phyloP scores from a whole-genome alignment of 208 protist species.

The Blastocrithidia nonstop region DNA sequence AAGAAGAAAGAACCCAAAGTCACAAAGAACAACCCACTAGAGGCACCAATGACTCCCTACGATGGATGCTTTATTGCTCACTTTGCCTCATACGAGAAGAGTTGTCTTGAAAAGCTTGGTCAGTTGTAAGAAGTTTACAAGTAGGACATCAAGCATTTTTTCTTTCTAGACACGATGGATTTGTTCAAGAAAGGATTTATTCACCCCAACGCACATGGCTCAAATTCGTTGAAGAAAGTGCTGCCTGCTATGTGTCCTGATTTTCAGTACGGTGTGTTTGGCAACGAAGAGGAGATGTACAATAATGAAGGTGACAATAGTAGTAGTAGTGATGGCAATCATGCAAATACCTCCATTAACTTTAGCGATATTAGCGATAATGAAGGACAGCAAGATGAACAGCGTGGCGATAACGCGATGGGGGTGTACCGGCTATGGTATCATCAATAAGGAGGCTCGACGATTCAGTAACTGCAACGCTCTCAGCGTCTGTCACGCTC shows the following conservation, averaged over 20 bases:
- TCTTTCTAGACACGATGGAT: conserved; percentile 79
- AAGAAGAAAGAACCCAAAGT: conserved; percentile 18
- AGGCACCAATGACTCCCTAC: conserved; percentile 44
- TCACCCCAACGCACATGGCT: conserved; percentile 71
- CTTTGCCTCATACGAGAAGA: conserved; percentile 81
- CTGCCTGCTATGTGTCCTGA: conserved; percentile 74
- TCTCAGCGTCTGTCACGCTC: background rate
- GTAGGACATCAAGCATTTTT: conserved; percentile 66
- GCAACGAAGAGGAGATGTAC: conserved; percentile 12
- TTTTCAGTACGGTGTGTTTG: conserved; percentile 79
- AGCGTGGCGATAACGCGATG: conserved; percentile 84
- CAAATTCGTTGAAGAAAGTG: conserved; percentile 84
- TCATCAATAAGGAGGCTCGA: conserved; percentile 70
- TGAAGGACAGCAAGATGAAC: conserved; percentile 12
- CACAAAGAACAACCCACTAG: conserved; percentile 17
- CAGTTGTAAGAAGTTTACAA: conserved; percentile 57
- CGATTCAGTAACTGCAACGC: conserved; percentile 51
- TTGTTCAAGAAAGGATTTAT: conserved; percentile 63
- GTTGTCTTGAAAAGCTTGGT: conserved; percentile 70
- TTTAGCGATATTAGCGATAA: background rate
- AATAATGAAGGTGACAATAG: background rate
- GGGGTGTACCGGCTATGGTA: conserved; percentile 80
- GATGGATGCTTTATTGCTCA: conserved; percentile 82
- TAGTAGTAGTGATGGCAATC: background rate
- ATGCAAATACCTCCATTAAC: background rate